A percentile compares a stretch with the other conserved stretches of the same genome.
phyloP scores from a whole-genome alignment of 2,329 filamentous ascomycete genomes.

The Fusarium sp. region DNA sequence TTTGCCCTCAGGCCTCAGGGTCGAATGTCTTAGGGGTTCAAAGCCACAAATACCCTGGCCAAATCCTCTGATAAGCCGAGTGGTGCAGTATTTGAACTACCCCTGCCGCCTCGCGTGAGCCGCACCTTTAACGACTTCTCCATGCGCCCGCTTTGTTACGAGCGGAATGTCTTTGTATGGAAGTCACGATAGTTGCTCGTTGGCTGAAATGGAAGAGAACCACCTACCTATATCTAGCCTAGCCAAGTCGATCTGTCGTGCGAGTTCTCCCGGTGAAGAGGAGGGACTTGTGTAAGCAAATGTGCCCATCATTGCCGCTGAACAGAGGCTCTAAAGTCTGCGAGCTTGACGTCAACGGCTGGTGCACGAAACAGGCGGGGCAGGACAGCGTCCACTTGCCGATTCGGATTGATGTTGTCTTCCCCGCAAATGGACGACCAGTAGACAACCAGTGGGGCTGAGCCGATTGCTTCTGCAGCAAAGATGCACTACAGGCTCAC shows the following conservation, averaged over 20 bases:
- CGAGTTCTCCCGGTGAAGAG: constrained; percentile 25
- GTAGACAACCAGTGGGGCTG: constrained; percentile 4
- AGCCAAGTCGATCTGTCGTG: constrained; percentile 2
- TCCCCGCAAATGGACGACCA: constrained; percentile 40
- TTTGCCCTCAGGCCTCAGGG: constrained; percentile 7
- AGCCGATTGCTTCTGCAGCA: constrained; percentile 7
- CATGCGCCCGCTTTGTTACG: not conserved
- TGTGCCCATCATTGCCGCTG: constrained; percentile 19
- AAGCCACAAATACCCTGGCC: constrained; percentile 35
- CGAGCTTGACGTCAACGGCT: constrained; percentile 41
- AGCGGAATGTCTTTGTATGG: constrained; percentile 20
- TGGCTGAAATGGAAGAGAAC: not conserved
- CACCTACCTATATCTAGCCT: not conserved
- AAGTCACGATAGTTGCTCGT: constrained; percentile 27
- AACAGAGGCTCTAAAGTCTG: constrained; percentile 20
- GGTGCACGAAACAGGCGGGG: constrained; percentile 21
- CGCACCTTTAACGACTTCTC: constrained; percentile 8
- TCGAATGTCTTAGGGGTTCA: constrained; percentile 27
- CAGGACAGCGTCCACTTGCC: constrained; percentile 37
- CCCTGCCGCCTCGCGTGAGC: constrained; percentile 26
- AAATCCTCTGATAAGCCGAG: constrained; percentile 36
- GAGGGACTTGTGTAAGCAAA: constrained; percentile 11
- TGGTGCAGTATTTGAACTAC: constrained; percentile 1
- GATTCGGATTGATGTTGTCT: constrained; percentile 31
- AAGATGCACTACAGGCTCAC: not conserved